Conservation (phyloP, 208 protist species). For the Tetramitus jugosus region DNA sequence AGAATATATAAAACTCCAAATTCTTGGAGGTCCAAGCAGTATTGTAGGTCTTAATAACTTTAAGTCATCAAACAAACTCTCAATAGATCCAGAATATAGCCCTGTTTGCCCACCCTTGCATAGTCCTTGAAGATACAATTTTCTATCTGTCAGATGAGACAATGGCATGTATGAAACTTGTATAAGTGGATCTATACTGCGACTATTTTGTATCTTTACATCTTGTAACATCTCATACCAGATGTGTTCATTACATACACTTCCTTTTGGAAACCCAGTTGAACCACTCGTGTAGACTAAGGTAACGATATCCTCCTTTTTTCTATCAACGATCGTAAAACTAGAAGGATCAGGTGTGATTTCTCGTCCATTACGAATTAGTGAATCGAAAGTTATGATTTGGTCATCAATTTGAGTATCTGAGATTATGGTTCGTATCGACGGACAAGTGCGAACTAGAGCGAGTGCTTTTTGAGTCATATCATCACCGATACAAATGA, state of each 20-base stretch:
- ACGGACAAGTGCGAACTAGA: background rate
- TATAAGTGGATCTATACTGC: no score
- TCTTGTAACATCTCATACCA: background rate
- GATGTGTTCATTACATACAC: background rate
- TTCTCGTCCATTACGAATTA: no score
- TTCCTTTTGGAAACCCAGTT: background rate
- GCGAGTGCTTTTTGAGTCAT: background rate
- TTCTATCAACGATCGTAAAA: background rate
- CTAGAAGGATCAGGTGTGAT: background rate
- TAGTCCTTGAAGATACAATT: no score
- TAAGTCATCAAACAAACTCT: no score
- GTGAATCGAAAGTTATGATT: background rate
- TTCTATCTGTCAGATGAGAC: background rate
- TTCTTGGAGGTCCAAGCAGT: no score
- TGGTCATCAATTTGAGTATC: background rate
- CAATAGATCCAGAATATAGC: no score
- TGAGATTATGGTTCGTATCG: background rate
- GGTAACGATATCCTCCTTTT: background rate
- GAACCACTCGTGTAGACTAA: background rate
- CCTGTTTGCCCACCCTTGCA: no score
- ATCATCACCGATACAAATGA: background rate
- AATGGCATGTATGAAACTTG: constrained; percentile 13
- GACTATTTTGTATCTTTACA: background rate
- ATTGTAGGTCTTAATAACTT: no score
- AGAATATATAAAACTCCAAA: no score